Base-by-base conservation (phyloP, 2,329 filamentous ascomycete genomes). In the Chaetoscypha palmicola region DNA sequence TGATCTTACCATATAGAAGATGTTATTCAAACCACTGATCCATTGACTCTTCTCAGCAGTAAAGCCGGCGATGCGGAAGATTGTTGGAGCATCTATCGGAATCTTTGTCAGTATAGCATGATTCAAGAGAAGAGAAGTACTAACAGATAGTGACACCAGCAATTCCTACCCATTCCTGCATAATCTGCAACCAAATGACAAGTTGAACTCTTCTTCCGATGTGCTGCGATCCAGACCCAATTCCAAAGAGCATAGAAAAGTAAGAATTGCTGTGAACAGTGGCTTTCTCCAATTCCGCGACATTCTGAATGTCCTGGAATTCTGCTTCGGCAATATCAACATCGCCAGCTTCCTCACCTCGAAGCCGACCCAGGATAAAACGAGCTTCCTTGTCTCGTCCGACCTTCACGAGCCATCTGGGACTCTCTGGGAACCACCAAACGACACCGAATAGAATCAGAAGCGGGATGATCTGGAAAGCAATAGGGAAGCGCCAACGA, bases 121-220 rank as follows among this genome's bases (percentile, higher is more conserved):
- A 14, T 33, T 9, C 3, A 5, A 20, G 7, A 21, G 7, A 5
- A 21, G 30, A 4, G 41, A 5, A 3, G 8, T 12, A 52, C 63
- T 38, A 56, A 65, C 64, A 79, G 26, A 85, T 72, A 0, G 80
- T 84, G 2, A 86, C 78, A 32, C 79, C 81, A 0, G 81, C 79
- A 48, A 86, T 85, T 0, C 81, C 79, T 40, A 80, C 73, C 78
- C 80, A 83, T 54, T 83, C 76, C 55, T 84, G 80, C 57, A 85
- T 73, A 34, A 85, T 81, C 62, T 85, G 80, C 7, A 86, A 68
- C 80, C 81, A 86, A 20, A 24, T 39, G 11, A 39, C 5, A 26
- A 39, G 14, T n/a, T 33, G 30, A 7, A 33, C 30, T 16, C 30
- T 33, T 1, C 82, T 71, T 0, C 74, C 82, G 0, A 76, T 81